phyloP scores from a whole-genome alignment of 176 grass and related monocot genomes.

The Eleusine indica region DNA sequence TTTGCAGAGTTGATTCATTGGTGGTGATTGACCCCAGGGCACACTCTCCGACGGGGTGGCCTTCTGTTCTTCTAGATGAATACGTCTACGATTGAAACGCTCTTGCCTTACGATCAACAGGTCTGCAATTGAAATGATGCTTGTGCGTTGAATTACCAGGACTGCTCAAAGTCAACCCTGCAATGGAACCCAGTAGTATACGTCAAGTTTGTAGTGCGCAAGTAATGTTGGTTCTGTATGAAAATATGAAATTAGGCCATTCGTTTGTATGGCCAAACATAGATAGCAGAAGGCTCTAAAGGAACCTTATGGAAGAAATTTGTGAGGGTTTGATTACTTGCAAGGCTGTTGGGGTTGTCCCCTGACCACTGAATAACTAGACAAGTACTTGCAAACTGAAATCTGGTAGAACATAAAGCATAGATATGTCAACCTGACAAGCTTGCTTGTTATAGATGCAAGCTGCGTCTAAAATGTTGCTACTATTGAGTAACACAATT shows the following conservation, averaged over 20 bases:
- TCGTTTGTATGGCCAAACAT: background rate
- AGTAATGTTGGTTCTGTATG: background rate
- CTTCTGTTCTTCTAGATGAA: no score
- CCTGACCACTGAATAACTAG: conserved; percentile 88
- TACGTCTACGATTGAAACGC: no score
- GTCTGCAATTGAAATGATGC: no score
- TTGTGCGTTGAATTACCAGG: no score
- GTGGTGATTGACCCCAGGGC: no score
- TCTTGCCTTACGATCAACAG: no score
- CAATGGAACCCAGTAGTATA: background rate
- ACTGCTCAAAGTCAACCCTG: conserved; percentile 76
- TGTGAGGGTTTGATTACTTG: conserved; percentile 43
- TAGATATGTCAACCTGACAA: background rate
- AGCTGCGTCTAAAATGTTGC: background rate
- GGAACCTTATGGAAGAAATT: background rate
- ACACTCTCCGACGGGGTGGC: no score
- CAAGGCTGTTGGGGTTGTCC: conserved; percentile 95
- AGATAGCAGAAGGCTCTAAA: background rate
- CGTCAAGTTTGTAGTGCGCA: background rate
- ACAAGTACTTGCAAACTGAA: conserved; percentile 67
- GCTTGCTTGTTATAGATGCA: background rate
- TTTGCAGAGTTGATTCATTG: no score
- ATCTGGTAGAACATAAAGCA: conserved; percentile 46
- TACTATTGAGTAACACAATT: background rate
- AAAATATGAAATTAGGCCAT: background rate